Percentiles rank a stretch among this genome's conserved stretches.
phyloP scores from a whole-genome alignment of 768 basidiomycete genomes.

The Hebeloma cylindrosporum region DNA sequence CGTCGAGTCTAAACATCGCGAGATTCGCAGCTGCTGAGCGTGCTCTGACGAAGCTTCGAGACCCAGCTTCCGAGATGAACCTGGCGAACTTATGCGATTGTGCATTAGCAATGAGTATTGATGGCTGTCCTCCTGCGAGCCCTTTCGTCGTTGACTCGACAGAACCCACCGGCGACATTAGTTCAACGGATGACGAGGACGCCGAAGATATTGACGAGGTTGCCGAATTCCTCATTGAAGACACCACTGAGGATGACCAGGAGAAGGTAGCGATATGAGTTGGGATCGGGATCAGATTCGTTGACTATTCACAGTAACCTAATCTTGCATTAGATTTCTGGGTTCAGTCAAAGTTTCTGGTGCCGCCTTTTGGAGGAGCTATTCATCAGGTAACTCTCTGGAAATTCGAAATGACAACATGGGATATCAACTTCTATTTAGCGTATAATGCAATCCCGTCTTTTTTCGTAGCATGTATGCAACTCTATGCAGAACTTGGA shows the following conservation, averaged over 20 bases:
- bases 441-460: too few species aligned
- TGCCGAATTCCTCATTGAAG: conserved; percentile 1
- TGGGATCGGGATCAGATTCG: conserved; percentile 17
- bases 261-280: conserved; percentile 1
- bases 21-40: conserved; percentile 68
- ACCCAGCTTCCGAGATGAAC: conserved; percentile 43
- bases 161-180: background rate
- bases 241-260: background rate
- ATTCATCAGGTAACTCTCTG: background rate
- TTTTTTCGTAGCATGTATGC: too few species aligned
- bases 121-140: background rate
- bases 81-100: conserved; percentile 44
- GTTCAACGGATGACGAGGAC: background rate
- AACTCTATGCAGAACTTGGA: too few species aligned
- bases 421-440: too few species aligned
- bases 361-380: conserved; percentile 7
- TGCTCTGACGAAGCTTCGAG: conserved; percentile 53
- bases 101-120: conserved; percentile 10
- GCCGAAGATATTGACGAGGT: conserved; percentile 11
- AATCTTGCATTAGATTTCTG: conserved; percentile 23
- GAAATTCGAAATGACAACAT: too few species aligned
- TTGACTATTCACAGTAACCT: conserved; percentile 27
- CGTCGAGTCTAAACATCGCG: conserved; percentile 56
- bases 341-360: conserved; percentile 26
- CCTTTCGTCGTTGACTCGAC: background rate